phyloP scores from a whole-genome alignment of 2,329 filamentous ascomycete genomes.

The Ophiostoma australiae region DNA sequence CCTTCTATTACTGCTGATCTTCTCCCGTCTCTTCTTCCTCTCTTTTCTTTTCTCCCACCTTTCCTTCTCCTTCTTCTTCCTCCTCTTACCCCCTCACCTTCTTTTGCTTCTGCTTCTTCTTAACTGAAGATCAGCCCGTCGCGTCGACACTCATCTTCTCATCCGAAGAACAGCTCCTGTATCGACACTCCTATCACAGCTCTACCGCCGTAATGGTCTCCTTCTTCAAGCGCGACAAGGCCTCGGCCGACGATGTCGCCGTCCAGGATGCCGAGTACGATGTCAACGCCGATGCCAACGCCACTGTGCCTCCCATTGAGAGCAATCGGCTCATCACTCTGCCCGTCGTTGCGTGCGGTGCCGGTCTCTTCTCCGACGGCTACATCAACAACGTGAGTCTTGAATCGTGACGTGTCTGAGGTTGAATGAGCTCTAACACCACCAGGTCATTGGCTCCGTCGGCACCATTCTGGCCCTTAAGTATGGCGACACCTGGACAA shows the following conservation, averaged over 20 bases:
- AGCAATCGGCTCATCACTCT: constrained; percentile 33
- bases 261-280: constrained; percentile 6
- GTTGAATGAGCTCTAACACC: constrained; percentile 5
- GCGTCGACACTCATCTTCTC: neutral
- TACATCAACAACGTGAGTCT: constrained; percentile 73
- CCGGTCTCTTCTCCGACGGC: constrained; percentile 85
- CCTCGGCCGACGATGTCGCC: constrained; percentile 14
- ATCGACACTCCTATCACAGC: neutral
- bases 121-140: neutral
- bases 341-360: constrained; percentile 82
- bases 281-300: neutral
- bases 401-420: neutral
- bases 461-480: constrained; percentile 67
- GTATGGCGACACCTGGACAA: constrained; percentile 65
- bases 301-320: constrained; percentile 16
- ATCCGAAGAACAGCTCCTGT: no score
- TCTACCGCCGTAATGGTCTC: constrained; percentile 18
- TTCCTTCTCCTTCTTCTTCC: neutral
- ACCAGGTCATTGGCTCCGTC: constrained; percentile 78
- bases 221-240: constrained; percentile 21
- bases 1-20: neutral
- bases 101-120: neutral
- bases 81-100: neutral
- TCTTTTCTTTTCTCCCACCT: neutral
- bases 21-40: neutral